Conservation (phyloP, 257 asterid genomes). For the Echites panduratus region DNA sequence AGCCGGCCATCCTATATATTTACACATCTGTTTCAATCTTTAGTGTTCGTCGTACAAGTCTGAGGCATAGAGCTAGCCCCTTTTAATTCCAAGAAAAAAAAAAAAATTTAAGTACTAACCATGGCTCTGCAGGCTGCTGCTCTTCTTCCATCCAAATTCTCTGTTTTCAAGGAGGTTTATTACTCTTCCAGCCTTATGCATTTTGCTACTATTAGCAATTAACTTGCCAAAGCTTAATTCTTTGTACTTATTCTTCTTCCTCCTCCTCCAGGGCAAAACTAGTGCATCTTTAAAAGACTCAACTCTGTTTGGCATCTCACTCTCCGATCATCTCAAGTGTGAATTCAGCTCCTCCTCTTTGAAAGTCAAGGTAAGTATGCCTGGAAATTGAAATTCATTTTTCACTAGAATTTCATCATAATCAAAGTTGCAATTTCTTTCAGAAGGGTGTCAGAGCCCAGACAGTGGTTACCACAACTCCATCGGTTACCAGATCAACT, state of each 20-base stretch:
- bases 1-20: slow-evolving; percentile 21
- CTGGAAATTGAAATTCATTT: neutral
- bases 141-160: slow-evolving; percentile 50
- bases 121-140: slow-evolving; percentile 89
- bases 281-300: slow-evolving; percentile 53
- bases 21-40: slow-evolving; percentile 22
- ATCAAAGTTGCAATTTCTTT: neutral
- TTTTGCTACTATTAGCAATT: neutral
- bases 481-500: slow-evolving; percentile 50
- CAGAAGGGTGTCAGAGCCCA: slow-evolving; percentile 38
- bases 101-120: neutral
- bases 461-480: slow-evolving; percentile 50
- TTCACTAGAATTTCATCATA: neutral
- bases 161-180: slow-evolving; percentile 67
- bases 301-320: slow-evolving; percentile 60
- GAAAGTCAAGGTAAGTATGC: slow-evolving; percentile 38
- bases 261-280: slow-evolving; percentile 72
- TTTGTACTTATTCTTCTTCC: neutral
- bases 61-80: neutral
- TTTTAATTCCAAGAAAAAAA: neutral
- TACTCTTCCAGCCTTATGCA: neutral
- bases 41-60: neutral
- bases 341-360: slow-evolving; percentile 41
- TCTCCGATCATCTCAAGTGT: slow-evolving; percentile 49
- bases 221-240: neutral